Evolutionary conservation across 2,329 filamentous ascomycete species (phyloP).

Genomic region (Aspergillus arachidicola): DNA sequence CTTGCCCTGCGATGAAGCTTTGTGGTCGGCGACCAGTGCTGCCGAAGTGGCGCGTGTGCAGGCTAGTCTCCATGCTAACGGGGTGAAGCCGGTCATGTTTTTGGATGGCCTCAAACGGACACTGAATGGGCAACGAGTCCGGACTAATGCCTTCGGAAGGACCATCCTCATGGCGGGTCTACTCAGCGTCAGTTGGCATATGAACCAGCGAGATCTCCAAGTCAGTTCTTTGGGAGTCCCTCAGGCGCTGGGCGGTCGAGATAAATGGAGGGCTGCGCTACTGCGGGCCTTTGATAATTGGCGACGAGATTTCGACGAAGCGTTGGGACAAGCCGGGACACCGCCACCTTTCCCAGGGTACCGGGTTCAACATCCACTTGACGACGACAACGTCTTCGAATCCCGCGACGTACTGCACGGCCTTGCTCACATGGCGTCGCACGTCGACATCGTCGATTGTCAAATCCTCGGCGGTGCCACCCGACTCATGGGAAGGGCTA

Average conservation of each 20-base stretch:
- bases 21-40: constrained; percentile 89
- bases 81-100: constrained; percentile 82
- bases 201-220: constrained; percentile 94
- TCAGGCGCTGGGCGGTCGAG: constrained; percentile 78
- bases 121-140: constrained; percentile 79
- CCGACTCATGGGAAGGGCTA: constrained; percentile 79
- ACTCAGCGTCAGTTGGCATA: constrained; percentile 93
- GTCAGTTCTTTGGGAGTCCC: constrained; percentile 82
- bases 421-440: constrained; percentile 95
- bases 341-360: constrained; percentile 26
- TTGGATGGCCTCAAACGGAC: constrained; percentile 89
- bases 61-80: constrained; percentile 75
- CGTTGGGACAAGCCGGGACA: constrained; percentile 59
- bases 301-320: constrained; percentile 88
- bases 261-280: constrained; percentile 86
- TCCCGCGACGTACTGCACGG: constrained; percentile 88
- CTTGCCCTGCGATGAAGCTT: constrained; percentile 85
- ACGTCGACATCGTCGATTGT: constrained; percentile 95
- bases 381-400: constrained; percentile 77
- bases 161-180: constrained; percentile 93
- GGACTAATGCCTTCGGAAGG: constrained; percentile 90
- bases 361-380: constrained; percentile 38
- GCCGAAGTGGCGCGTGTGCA: constrained; percentile 85
- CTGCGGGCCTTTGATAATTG: constrained; percentile 90
- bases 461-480: constrained; percentile 92